phyloP scores from a whole-genome alignment of 768 basidiomycete genomes.

The Termitomyces sp. region DNA sequence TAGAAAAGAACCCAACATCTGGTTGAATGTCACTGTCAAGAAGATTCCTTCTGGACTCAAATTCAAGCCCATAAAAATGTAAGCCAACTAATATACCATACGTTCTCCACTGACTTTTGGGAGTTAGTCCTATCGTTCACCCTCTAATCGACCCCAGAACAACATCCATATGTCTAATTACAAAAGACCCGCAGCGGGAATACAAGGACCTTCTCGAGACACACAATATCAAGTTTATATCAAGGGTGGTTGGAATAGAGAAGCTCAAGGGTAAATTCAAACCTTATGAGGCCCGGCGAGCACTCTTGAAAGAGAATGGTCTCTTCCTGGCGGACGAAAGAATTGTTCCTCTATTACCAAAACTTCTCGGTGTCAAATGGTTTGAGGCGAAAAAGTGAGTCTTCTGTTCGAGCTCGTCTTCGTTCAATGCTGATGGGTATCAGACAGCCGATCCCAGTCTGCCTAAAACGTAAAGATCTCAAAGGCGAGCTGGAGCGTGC shows the following conservation, averaged over 20 bases:
- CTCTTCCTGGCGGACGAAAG: constrained; percentile 93
- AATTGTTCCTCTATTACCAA: constrained; percentile 81
- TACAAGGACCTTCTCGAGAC: constrained; percentile 90
- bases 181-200: constrained; percentile 92
- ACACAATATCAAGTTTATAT: constrained; percentile 83
- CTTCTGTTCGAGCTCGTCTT: neutral
- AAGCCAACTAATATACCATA: constrained; percentile 23
- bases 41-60: constrained; percentile 68
- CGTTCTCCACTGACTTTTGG: constrained; percentile 17
- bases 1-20: constrained; percentile 79
- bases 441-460: constrained; percentile 96
- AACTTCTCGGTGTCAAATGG: constrained; percentile 83
- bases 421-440: constrained; percentile 5
- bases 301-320: constrained; percentile 83
- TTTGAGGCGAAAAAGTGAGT: constrained; percentile 94
- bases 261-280: constrained; percentile 96
- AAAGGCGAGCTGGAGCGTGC: constrained; percentile 92
- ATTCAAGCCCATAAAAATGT: constrained; percentile 86
- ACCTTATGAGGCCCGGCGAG: constrained; percentile 75
- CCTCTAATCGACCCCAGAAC: constrained; percentile 81
- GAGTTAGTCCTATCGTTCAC: constrained; percentile 62
- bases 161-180: constrained; percentile 82
- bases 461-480: constrained; percentile 79
- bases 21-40: constrained; percentile 88
- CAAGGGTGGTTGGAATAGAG: constrained; percentile 81